Evolutionary conservation across 1,284 basidiomycete species (phyloP).

Genomic region (Boletus holoroseus): DNA sequence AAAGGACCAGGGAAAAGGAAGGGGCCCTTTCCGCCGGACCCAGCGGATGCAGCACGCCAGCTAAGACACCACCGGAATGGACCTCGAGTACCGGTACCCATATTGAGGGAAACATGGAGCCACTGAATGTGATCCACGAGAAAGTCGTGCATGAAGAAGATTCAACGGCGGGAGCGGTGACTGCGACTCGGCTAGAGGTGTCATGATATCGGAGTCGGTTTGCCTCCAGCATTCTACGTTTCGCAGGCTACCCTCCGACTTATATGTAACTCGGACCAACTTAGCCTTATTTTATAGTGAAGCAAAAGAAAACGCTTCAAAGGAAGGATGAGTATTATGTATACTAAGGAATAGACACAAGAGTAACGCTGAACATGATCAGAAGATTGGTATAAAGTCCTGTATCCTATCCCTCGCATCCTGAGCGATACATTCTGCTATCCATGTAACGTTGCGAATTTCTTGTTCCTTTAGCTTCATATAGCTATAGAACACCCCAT

Average conservation of each 20-base stretch:
- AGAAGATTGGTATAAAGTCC: constrained; percentile 87
- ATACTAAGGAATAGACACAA: constrained; percentile 8
- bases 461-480: constrained; percentile 99
- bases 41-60: constrained; percentile 5
- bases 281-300: neutral
- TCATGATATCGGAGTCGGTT: constrained; percentile 7
- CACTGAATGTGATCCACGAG: constrained; percentile 4
- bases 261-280: neutral
- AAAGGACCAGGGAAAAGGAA: constrained; percentile 13
- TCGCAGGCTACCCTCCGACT: neutral
- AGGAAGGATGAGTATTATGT: constrained; percentile 6
- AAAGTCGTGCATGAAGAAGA: constrained; percentile 7
- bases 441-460: constrained; percentile 95
- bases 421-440: constrained; percentile 95
- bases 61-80: constrained; percentile 2
- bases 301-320: neutral
- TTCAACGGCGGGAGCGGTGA: neutral
- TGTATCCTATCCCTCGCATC: constrained; percentile 90
- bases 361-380: constrained; percentile 17
- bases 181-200: neutral
- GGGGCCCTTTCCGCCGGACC: neutral
- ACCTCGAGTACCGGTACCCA: constrained; percentile 9
- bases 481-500: constrained; percentile 89
- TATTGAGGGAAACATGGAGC: neutral
- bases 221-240: neutral